Conservation (phyloP, 2,329 filamentous ascomycete species). For the Aspergillus tanneri region DNA sequence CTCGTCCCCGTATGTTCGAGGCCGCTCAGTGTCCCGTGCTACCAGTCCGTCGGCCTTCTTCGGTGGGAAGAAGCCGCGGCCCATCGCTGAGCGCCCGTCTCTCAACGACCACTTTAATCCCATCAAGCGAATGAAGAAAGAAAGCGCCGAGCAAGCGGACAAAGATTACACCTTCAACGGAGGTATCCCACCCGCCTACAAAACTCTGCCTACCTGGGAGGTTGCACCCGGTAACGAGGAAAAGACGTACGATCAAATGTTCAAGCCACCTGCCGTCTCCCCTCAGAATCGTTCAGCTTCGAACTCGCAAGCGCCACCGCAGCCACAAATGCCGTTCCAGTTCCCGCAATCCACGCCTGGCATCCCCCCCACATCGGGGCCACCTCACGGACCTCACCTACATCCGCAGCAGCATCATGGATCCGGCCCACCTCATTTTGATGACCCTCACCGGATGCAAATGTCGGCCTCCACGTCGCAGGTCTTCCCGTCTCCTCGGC, state of each 20-base stretch:
- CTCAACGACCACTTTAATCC: constrained; percentile 60
- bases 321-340: constrained; percentile 80
- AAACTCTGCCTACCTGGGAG: constrained; percentile 83
- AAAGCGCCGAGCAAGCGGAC: constrained; percentile 50
- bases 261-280: constrained; percentile 68
- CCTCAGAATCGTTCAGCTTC: constrained; percentile 63
- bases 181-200: constrained; percentile 79
- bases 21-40: constrained; percentile 47
- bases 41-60: constrained; percentile 57
- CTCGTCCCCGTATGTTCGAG: constrained; percentile 62
- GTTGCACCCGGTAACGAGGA: constrained; percentile 68
- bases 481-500: constrained; percentile 80
- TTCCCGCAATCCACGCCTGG: constrained; percentile 71
- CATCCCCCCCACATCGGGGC: constrained; percentile 66
- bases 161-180: constrained; percentile 72
- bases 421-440: constrained; percentile 66
- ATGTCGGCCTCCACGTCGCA: constrained; percentile 80
- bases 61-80: constrained; percentile 69
- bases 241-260: constrained; percentile 75
- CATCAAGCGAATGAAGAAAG: constrained; percentile 70
- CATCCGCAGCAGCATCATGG: constrained; percentile 72
- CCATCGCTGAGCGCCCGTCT: constrained; percentile 55
- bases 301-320: constrained; percentile 72
- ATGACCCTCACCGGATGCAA: constrained; percentile 82
- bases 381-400: constrained; percentile 75